These are phyloP conservation scores for Boletus rufocinnamomeus DNA, from an alignment of 768 basidiomycete species.

Conservation along the genomic window DNA sequence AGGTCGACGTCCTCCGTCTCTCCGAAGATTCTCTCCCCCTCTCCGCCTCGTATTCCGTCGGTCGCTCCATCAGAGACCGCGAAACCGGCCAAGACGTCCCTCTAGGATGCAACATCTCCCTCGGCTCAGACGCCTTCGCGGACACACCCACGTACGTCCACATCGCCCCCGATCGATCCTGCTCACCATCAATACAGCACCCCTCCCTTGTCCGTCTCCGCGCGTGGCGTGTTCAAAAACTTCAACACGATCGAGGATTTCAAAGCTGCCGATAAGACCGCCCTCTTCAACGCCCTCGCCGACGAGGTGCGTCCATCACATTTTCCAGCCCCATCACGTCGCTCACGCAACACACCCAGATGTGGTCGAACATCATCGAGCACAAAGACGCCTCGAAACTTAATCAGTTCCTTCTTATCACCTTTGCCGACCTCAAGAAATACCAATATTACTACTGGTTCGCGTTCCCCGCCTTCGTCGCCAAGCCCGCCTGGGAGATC, in stretches of 20 bases:
- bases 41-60: slow-evolving; percentile 67
- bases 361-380: slow-evolving; percentile 63
- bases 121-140: slow-evolving; percentile 68
- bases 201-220: slow-evolving; percentile 50
- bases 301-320: slow-evolving; percentile 51
- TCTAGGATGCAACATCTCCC: slow-evolving; percentile 64
- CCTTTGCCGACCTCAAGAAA: slow-evolving; percentile 97
- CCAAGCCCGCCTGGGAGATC: slow-evolving; percentile 91
- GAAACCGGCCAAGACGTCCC: slow-evolving; percentile 74
- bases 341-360: slow-evolving; percentile 41
- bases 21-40: slow-evolving; percentile 71
- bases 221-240: slow-evolving; percentile 80
- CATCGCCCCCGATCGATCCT: slow-evolving; percentile 9
- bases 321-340: neutral
- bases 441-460: slow-evolving; percentile 99
- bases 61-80: slow-evolving; percentile 71
- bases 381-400: slow-evolving; percentile 58
- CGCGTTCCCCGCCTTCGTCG: slow-evolving; percentile 88
- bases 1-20: slow-evolving; percentile 87
- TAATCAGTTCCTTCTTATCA: slow-evolving; percentile 84
- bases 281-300: slow-evolving; percentile 74
- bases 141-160: slow-evolving; percentile 45
- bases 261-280: slow-evolving; percentile 83
- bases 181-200: slow-evolving; percentile 35
- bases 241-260: slow-evolving; percentile 98